Evolutionary conservation across 768 basidiomycete genomes (phyloP), one percentile per base, ranked within the genome.

Genomic region (Leucocoprinus sp.): DNA sequence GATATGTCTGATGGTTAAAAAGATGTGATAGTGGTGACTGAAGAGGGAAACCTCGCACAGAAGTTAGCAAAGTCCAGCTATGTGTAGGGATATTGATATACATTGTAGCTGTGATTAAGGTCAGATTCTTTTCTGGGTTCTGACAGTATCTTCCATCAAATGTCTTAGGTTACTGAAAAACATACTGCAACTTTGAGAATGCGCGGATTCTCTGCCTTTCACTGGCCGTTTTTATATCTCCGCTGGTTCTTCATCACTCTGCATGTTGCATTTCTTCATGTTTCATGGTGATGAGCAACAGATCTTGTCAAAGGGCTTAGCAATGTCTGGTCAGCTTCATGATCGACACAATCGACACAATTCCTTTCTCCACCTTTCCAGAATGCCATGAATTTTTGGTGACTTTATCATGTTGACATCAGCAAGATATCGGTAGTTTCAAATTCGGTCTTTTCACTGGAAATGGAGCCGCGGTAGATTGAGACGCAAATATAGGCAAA

Each of bases 251-350:
- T 64, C 64, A 0, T 42, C 62, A 4, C 24, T 66, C 4, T 51
- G 64, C 21, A 56, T 63, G 34, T 60, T 60, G 8, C 64, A 67
- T 48, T 67, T 67, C 54, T 67, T 67, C 49, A 62, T 65, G 4
- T 67, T 57, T 42, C 64, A 67, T 34, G 65, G 59, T 2, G 65
- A 67, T 39, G 66, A 52, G 57, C 50, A 28, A 62, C 61, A 19
- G 65, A 66, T 39, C 66, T 67, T 41, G 64, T 67, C 50, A 66
- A 64, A 51, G 64, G 64, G 21, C 52, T 67, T 27, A 64, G 66
- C 7, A 7, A 56, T 67, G 21, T 49, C 61, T 2, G 65, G 66
- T 33, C 55, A 61, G 42, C 49, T 65, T 8, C 59, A 66, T 37
- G 62, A 67, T 35, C 53, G 66, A 11, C 66, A 67, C 41, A 48